Base-by-base conservation (phyloP, 495 filamentous ascomycete species). In the Saxophila tyrrhenica region DNA sequence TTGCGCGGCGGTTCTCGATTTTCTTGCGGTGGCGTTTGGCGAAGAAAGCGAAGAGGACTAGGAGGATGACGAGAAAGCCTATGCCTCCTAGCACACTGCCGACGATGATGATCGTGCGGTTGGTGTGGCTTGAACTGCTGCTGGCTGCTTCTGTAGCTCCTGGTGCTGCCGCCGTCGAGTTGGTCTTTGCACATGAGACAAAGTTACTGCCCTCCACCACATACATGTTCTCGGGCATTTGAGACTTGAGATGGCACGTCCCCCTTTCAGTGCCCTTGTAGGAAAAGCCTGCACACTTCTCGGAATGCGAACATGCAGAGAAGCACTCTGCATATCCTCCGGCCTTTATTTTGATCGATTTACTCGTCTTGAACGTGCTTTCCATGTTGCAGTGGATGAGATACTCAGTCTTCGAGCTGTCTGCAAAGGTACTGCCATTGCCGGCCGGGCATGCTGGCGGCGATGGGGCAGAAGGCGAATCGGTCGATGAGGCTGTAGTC, bases 81-180 rank as follows among this genome's bases (percentile, higher is more conserved):
- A 68, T 43, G 19, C 60, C 62, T 21, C 62, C 66, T 21, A 68
- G 49, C n/a, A 68, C 62, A 19, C 60, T 64, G 29, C 66, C 66
- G 35, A 56, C 62, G 29, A 68, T 63, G 10, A 58, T 50, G 43
- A 64, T 60, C 13, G 48, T 47, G 52, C 50, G 41, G 17, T 39
- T 41, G 21, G 46, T 57, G 41, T 55, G 62, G 39, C 44, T 19
- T 3, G 17, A 45, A 17, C 29, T 49, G 20, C 19, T 7, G 13
- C 41, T 22, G n/a, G 9, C 9, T 1, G 46, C 25, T 29, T 19
- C 23, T 19, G 23, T 48, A 47, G 21, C 17, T 11, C 35, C 21
- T 25, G 60, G 48, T 3, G 60, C 51, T 13, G 43, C 44, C 3
- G 60, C 57, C 8, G 35, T 44, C 10, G 53, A 1, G 25, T 59